Base-by-base conservation (phyloP, 1,284 basidiomycete species). In the Apiotrichum montevideense region DNA sequence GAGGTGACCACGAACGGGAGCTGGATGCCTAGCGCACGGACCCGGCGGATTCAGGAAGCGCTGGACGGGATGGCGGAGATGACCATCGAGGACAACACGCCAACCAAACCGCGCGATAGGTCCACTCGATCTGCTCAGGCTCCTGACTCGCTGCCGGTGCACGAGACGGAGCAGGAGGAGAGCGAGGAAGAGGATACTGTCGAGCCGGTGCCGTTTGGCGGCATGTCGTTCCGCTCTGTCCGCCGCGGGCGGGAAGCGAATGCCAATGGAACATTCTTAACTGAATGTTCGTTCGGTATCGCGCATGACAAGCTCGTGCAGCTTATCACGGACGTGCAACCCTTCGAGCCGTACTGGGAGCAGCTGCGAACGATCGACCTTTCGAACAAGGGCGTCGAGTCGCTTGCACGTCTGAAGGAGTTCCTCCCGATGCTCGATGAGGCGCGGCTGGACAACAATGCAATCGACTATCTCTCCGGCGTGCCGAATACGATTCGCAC, bases 321-420 rank as follows among this genome's bases (percentile, higher is more conserved):
- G 74, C 84, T 91, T 61, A 90, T 98, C 69, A 98, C 94, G 44
- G 94, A 98, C 69, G 86, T 94, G 11, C 88, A 94, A 71, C 92
- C 94, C 1, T 97, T 92, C 77, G 90, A 94, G 71, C 91, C 93
- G 14, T 83, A 91, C 72, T 98, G 95, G 95, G 92, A 97, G 65
- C 80, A 84, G 47, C 77, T 98, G 62, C 80, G 72, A 55, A 76
- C 78, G 13, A 86, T 98, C 63, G 86, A 98, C 71, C 79, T 98
- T 65, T 86, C 86, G 41, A 79, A 80, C 51, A 87, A 87, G 73
- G 83, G 84, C 48, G 77, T 95, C 48, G 94, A 98, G 68, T 93
- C 91, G 66, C 85, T 95, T 29, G 88, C 92, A 37, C 80, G 93
- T 56, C 78, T 98, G 64, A 94, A 96, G 71, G 95, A 98, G 78